A percentile compares a stretch with the other conserved stretches of the same genome.
Evolutionary conservation across 176 grass and related monocot species (phyloP).

Genomic region (Rhynchospora tenuis): DNA sequence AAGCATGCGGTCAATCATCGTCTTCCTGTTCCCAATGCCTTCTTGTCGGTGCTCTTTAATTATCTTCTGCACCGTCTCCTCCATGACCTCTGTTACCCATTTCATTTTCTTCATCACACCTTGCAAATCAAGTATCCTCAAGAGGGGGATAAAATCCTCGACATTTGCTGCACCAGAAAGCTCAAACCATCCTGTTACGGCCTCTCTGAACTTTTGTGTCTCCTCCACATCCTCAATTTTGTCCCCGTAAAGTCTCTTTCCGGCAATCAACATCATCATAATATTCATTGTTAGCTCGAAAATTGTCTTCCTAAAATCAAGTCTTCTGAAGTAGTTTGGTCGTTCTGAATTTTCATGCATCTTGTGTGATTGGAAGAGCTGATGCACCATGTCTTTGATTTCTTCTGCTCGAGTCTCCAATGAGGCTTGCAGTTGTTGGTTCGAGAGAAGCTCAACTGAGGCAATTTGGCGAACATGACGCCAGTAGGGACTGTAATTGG

Average conservation of each 20-base stretch:
- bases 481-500: constrained; percentile 54
- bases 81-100: too few species aligned
- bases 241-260: constrained; percentile 10
- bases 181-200: background rate
- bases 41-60: too few species aligned
- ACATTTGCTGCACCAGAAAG: too few species aligned
- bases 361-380: constrained; percentile 22
- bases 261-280: constrained; percentile 11
- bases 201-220: background rate
- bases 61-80: too few species aligned
- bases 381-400: constrained; percentile 16
- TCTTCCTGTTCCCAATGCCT: too few species aligned
- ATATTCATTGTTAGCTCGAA: constrained; percentile 38
- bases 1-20: too few species aligned
- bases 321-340: background rate
- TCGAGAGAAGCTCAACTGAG: constrained; percentile 40
- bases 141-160: too few species aligned
- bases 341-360: too few species aligned
- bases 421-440: constrained; percentile 18
- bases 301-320: background rate
- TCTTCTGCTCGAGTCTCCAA: constrained; percentile 19
- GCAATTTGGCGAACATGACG: constrained; percentile 56
- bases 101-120: too few species aligned
- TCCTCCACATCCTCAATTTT: background rate
- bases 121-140: too few species aligned